A percentile compares a stretch with the other conserved stretches of the same genome.
phyloP scores from a whole-genome alignment of 805 yeast genomes.

The Aciculoconidium aculeatum region DNA sequence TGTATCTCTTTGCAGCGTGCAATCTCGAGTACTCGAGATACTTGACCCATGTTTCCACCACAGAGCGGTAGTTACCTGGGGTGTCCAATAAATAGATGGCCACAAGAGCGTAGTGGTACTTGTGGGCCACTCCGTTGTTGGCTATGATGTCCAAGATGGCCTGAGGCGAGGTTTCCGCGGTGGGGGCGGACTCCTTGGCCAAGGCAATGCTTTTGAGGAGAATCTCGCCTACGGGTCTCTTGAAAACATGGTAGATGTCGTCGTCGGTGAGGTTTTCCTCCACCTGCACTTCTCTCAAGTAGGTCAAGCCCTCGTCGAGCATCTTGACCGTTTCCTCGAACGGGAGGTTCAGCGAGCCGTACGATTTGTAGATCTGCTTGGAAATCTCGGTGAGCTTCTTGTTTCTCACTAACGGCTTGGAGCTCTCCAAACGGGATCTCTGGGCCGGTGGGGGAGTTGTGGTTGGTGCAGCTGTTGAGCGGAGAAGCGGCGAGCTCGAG shows the following conservation, averaged over 20 bases:
- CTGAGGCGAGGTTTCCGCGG: conserved; percentile 11
- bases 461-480: no score
- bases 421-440: no score
- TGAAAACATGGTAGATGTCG: conserved; percentile 21
- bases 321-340: conserved; percentile 29
- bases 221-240: conserved; percentile 19
- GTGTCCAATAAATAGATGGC: conserved; percentile 14
- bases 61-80: conserved; percentile 15
- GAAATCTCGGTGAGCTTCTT: conserved; percentile 30
- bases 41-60: conserved; percentile 30
- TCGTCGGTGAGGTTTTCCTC: conserved; percentile 26
- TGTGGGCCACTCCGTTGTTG: conserved; percentile 28
- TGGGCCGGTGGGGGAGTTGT: no score
- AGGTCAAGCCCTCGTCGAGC: conserved; percentile 35
- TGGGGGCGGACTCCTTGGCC: no score
- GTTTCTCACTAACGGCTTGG: no score
- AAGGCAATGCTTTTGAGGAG: conserved; percentile 14
- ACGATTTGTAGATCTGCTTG: conserved; percentile 23
- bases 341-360: conserved; percentile 13
- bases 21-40: conserved; percentile 19
- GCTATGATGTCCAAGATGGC: conserved; percentile 24
- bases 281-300: conserved; percentile 31
- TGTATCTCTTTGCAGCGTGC: conserved; percentile 1
- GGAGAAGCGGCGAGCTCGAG: no score
- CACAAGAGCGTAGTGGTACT: conserved; percentile 22